phyloP scores from a whole-genome alignment of 2,329 filamentous ascomycete genomes.

The Penicillium capsulatum region DNA sequence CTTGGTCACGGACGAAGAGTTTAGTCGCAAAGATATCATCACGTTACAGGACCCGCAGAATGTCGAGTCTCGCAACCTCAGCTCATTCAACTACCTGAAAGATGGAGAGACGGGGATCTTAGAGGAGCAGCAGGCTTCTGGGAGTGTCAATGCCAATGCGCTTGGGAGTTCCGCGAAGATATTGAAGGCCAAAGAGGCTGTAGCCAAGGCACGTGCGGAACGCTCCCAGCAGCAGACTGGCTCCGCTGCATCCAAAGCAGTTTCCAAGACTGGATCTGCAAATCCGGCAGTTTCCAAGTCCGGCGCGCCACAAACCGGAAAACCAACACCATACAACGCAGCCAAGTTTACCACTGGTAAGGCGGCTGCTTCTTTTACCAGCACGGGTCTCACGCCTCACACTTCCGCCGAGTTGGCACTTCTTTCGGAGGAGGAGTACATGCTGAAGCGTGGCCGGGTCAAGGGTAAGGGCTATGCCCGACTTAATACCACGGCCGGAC shows the following conservation, averaged over 20 bases:
- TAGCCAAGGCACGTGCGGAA: constrained; percentile 81
- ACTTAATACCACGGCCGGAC: constrained; percentile 79
- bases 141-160: constrained; percentile 72
- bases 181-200: constrained; percentile 82
- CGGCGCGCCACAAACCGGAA: constrained; percentile 27
- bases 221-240: constrained; percentile 57
- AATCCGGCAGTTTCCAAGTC: constrained; percentile 20
- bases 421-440: constrained; percentile 90
- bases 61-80: constrained; percentile 73
- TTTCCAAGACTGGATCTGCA: constrained; percentile 21
- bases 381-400: constrained; percentile 86
- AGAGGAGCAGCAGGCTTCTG: constrained; percentile 58
- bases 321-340: constrained; percentile 67
- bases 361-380: constrained; percentile 91
- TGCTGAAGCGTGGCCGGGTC: constrained; percentile 84
- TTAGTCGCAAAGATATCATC: constrained; percentile 86
- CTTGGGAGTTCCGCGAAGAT: constrained; percentile 80
- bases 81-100: constrained; percentile 81
- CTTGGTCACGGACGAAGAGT: constrained; percentile 79
- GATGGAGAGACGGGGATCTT: constrained; percentile 70
- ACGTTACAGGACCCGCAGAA: constrained; percentile 96
- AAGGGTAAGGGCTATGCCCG: constrained; percentile 88
- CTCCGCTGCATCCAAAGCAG: constrained; percentile 46
- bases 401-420: constrained; percentile 83
- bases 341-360: constrained; percentile 85